These are phyloP conservation scores for Mortierella sp. DNA, from an alignment of 371 early-diverging fungal genomes.

Conservation along the genomic window DNA sequence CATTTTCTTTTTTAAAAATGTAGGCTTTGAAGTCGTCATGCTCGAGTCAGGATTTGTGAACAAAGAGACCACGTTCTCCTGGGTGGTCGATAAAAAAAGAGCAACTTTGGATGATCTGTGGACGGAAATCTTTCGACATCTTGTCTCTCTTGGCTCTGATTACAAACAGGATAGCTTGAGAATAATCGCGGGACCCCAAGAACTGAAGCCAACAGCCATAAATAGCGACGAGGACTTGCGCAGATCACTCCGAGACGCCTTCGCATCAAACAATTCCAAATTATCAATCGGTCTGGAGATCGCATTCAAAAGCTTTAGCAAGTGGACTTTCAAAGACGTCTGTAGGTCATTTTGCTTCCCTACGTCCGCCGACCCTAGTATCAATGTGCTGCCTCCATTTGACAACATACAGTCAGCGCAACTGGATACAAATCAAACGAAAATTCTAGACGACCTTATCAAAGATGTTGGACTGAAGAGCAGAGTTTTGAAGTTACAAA, in stretches of 20 bases:
- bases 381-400: constrained; percentile 7
- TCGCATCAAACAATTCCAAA: not conserved
- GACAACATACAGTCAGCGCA: constrained; percentile 15
- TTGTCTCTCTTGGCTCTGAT: not conserved
- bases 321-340: constrained; percentile 23
- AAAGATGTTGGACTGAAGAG: constrained; percentile 9
- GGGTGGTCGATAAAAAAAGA: not conserved
- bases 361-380: not conserved
- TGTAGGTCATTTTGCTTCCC: constrained; percentile 13
- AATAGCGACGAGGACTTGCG: constrained; percentile 5
- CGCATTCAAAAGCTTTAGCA: constrained; percentile 7
- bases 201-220: not conserved
- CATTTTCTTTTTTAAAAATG: not conserved
- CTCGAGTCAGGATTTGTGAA: not conserved
- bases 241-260: constrained; percentile 8
- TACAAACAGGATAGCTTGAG: constrained; percentile 10
- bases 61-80: constrained; percentile 4
- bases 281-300: constrained; percentile 8
- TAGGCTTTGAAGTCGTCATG: constrained; percentile 19
- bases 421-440: constrained; percentile 8
- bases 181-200: constrained; percentile 4
- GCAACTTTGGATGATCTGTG: constrained; percentile 25
- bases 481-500: not conserved
- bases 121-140: not conserved
- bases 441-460: constrained; percentile 1